phyloP scores from a whole-genome alignment of 108 stramenopile species.

The Fragilariopsis cylindrus region DNA sequence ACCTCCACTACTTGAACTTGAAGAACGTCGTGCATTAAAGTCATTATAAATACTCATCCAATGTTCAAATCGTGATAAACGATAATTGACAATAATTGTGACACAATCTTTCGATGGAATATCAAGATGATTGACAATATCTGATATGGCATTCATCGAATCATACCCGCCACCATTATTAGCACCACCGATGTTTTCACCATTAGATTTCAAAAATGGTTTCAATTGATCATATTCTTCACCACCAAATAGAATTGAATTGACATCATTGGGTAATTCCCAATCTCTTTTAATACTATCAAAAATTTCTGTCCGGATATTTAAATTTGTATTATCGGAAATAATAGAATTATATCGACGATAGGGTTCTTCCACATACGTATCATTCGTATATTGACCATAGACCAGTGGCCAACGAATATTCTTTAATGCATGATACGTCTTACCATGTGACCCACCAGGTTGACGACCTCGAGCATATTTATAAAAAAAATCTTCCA shows the following conservation, averaged over 20 bases:
- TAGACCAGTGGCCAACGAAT: constrained; percentile 17
- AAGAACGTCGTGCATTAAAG: not conserved
- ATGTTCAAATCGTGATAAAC: constrained; percentile 37
- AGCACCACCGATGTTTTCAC: not conserved
- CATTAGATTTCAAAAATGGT: too few species aligned
- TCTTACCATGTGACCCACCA: not conserved
- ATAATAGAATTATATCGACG: constrained; percentile 26
- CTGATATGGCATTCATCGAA: constrained; percentile 18
- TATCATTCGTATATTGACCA: not conserved
- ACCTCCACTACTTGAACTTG: not conserved
- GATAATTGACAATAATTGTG: constrained; percentile 39
- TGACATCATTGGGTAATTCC: constrained; percentile 3
- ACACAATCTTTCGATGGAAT: constrained; percentile 17
- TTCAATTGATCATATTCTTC: constrained; percentile 36
- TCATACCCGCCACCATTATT: not conserved
- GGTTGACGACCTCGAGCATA: constrained; percentile 11
- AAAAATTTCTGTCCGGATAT: constrained; percentile 21
- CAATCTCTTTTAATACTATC: constrained; percentile 23
- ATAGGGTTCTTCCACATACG: constrained; percentile 11
- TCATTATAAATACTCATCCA: constrained; percentile 26
- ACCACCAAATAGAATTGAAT: constrained; percentile 23
- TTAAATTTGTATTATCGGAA: not conserved
- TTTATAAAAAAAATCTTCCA: constrained; percentile 36
- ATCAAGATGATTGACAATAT: constrained; percentile 10
- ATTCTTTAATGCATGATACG: not conserved